Conservation (phyloP, 805 yeast genomes). For the Ogataea henricii region DNA sequence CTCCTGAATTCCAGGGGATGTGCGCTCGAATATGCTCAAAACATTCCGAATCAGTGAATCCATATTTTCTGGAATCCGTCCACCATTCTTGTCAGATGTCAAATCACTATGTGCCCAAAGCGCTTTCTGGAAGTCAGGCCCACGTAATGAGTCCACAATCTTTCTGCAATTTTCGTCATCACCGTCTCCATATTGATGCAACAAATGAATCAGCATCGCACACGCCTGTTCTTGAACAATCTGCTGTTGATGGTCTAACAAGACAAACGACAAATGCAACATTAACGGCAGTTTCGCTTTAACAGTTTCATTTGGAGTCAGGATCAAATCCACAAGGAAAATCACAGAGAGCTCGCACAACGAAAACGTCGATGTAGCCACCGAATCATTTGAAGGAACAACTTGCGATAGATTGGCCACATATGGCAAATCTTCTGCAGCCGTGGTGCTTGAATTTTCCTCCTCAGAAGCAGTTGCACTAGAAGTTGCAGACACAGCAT, state of each 20-base stretch:
- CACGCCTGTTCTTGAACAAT: constrained; percentile 85
- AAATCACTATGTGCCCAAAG: constrained; percentile 90
- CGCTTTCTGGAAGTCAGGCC: constrained; percentile 47
- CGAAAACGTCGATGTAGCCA: constrained; percentile 68
- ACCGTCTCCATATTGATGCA: constrained; percentile 60
- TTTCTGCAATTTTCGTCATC: constrained; percentile 55
- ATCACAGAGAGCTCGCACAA: constrained; percentile 85
- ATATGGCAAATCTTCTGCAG: constrained; percentile 54
- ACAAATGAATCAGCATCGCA: constrained; percentile 68
- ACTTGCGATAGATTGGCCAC: constrained; percentile 67
- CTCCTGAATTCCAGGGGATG: constrained; percentile 56
- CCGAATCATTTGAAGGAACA: constrained; percentile 48
- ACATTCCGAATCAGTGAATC: constrained; percentile 67
- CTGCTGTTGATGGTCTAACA: constrained; percentile 84
- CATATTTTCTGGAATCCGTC: constrained; percentile 85
- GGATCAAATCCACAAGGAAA: constrained; percentile 77
- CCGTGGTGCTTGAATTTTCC: constrained; percentile 15
- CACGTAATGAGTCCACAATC: constrained; percentile 58
- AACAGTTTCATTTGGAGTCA: constrained; percentile 64
- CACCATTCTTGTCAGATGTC: constrained; percentile 72
- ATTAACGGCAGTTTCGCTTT: constrained; percentile 65
- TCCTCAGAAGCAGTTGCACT: constrained; percentile 9
- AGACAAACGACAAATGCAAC: constrained; percentile 75
- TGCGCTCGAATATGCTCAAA: constrained; percentile 53
- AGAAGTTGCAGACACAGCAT: too few relatives aligned